Evolutionary conservation across 768 basidiomycete genomes (phyloP).

Genomic region (Trametes punicea): DNA sequence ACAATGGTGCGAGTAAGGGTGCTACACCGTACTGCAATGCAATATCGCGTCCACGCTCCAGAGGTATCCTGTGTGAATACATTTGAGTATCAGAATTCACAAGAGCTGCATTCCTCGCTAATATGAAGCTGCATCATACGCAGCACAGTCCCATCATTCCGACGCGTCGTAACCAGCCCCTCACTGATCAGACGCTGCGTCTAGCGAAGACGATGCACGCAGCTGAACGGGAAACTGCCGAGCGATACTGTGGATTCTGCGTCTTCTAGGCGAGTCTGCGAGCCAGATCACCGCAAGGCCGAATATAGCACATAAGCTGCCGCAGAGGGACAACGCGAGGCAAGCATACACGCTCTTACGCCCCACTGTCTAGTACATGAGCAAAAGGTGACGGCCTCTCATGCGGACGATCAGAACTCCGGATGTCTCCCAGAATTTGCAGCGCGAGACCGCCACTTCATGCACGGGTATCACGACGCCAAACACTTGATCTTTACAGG

Average conservation of each 20-base stretch:
- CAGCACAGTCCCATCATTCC: neutral
- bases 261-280: neutral
- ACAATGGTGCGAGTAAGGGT: slow-evolving; percentile 81
- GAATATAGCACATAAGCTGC: neutral
- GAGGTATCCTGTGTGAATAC: slow-evolving; percentile 73
- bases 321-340: neutral
- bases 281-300: neutral
- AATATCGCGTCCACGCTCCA: slow-evolving; percentile 90
- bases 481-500: too few species aligned
- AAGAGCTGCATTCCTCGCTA: neutral
- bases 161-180: neutral
- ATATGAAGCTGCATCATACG: neutral
- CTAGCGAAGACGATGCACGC: neutral
- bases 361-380: too few species aligned
- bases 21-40: slow-evolving; percentile 91
- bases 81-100: neutral
- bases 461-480: too few species aligned
- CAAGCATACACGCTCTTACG: too few species aligned
- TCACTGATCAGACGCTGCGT: neutral
- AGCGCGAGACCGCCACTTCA: too few species aligned
- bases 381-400: too few species aligned
- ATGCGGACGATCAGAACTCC: too few species aligned
- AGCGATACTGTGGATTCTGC: neutral
- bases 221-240: neutral
- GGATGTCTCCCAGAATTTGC: too few species aligned